Percentiles rank a stretch among this genome's conserved stretches.
These are phyloP conservation scores for Gypsophila paniculata DNA, from an alignment of 179 eudicot genomes.

Conservation along the genomic window DNA sequence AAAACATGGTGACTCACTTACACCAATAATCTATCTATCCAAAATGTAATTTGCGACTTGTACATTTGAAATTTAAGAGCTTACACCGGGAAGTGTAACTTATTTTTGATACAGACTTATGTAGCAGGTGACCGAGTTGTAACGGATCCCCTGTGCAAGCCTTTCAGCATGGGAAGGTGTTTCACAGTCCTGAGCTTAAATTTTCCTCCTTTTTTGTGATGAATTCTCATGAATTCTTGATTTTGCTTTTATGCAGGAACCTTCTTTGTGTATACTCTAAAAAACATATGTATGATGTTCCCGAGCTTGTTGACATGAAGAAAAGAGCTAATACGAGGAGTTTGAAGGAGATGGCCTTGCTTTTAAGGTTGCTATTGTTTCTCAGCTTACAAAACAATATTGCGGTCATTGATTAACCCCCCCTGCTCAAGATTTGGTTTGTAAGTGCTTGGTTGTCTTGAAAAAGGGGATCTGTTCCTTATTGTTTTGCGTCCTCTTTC, in stretches of 20 bases:
- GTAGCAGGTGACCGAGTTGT: slow-evolving; percentile 98
- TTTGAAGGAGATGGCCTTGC: slow-evolving; percentile 90
- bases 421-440: neutral
- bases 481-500: neutral
- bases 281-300: slow-evolving; percentile 88
- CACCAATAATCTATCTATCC: slow-evolving; percentile 13
- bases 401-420: neutral
- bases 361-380: slow-evolving; percentile 58
- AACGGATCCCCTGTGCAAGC: slow-evolving; percentile 97
- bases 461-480: slow-evolving; percentile 3
- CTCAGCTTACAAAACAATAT: slow-evolving; percentile 11
- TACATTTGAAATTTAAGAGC: slow-evolving; percentile 12
- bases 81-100: slow-evolving; percentile 27
- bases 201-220: slow-evolving; percentile 14
- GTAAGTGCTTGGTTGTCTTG: slow-evolving; percentile 4
- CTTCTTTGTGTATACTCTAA: slow-evolving; percentile 94
- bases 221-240: slow-evolving; percentile 6
- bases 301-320: slow-evolving; percentile 86
- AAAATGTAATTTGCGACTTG: slow-evolving; percentile 19
- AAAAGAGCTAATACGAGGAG: slow-evolving; percentile 87
- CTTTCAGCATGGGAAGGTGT: slow-evolving; percentile 99
- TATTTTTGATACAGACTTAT: slow-evolving; percentile 53
- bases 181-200: neutral
- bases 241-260: slow-evolving; percentile 51
- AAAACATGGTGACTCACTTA: slow-evolving; percentile 52